Base-by-base conservation (phyloP, 1,284 basidiomycete genomes). In the Ceratobasidium sp. region DNA sequence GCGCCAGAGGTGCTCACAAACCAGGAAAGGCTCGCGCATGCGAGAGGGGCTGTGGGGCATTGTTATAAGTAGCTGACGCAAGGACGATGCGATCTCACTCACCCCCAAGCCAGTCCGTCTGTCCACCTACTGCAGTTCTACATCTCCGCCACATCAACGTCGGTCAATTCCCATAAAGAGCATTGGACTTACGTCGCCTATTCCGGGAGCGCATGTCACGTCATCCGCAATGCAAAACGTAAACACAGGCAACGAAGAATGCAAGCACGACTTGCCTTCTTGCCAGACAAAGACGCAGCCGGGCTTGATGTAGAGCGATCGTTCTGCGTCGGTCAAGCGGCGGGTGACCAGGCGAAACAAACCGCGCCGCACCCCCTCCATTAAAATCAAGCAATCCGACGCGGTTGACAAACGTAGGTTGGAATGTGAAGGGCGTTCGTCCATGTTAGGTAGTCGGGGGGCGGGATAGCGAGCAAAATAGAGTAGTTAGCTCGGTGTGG, bases 41-140 rank as follows among this genome's bases (percentile, higher is more conserved):
- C 71, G 71, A 42, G 71, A 75, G 17, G 71, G 71, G 33, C 71
- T 75, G 49, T 56, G 35, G 23, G n/a, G 17, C 39, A n/a, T 10
- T n/a, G 42, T 23, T 33, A 26, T 75, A 8, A 75, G 71, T 75
- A 17, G 26, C 28, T 28, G 49, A 17, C 68, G 33, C 61, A 75
- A 64, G 71, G 61, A 75, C 58, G 71, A 75, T 75, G 60, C 10
- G 71, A 75, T 45, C 71, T 75, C 71, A 75, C 71, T 75, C 71
- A 75, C 71, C 71, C 71, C 71, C 71, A 75, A 42, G 71, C 71
- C 71, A 75, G 26, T 17, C 71, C 71, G 49, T 75, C 71, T 31
- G 71, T 75, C 71, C 71, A 75, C 60, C 71, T 75, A 61, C 71
- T 75, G 60, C 71, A 75, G 56, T 75, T 75, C 71, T 75, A 37